phyloP scores from a whole-genome alignment of 192 early-diverging fungal species.

The Podila clonocystis region DNA sequence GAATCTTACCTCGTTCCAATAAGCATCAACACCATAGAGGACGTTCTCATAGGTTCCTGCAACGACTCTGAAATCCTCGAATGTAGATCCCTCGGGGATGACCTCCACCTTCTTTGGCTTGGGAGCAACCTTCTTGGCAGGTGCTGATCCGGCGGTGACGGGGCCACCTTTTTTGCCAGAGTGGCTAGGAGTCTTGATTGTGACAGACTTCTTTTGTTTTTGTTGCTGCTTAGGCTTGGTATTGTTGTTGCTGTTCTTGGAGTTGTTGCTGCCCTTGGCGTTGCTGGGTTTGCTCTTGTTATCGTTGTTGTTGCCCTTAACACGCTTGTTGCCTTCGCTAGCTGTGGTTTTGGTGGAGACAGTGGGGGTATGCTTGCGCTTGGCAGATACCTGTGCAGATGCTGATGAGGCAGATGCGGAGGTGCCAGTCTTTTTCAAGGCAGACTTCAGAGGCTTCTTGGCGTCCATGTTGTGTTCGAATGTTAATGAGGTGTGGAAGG shows the following conservation, averaged over 20 bases:
- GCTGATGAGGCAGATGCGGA: neutral
- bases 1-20: constrained; percentile 55
- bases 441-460: constrained; percentile 45
- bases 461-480: constrained; percentile 23
- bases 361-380: constrained; percentile 11
- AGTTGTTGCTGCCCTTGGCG: neutral
- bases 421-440: constrained; percentile 37
- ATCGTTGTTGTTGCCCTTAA: constrained; percentile 8
- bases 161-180: constrained; percentile 14
- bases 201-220: constrained; percentile 17
- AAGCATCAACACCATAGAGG: constrained; percentile 90
- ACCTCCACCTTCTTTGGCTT: constrained; percentile 48
- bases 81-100: constrained; percentile 24
- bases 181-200: constrained; percentile 1
- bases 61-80: constrained; percentile 69
- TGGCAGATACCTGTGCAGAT: neutral
- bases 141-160: constrained; percentile 9
- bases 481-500: neutral
- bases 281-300: constrained; percentile 12
- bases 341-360: constrained; percentile 4
- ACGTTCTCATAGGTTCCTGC: constrained; percentile 97
- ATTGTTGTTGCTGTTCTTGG: constrained; percentile 1
- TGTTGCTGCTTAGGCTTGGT: neutral
- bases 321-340: constrained; percentile 25
- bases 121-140: constrained; percentile 11